These are phyloP conservation scores for Fusarium sp. DNA, from an alignment of 2,329 filamentous ascomycete genomes.

Conservation along the genomic window DNA sequence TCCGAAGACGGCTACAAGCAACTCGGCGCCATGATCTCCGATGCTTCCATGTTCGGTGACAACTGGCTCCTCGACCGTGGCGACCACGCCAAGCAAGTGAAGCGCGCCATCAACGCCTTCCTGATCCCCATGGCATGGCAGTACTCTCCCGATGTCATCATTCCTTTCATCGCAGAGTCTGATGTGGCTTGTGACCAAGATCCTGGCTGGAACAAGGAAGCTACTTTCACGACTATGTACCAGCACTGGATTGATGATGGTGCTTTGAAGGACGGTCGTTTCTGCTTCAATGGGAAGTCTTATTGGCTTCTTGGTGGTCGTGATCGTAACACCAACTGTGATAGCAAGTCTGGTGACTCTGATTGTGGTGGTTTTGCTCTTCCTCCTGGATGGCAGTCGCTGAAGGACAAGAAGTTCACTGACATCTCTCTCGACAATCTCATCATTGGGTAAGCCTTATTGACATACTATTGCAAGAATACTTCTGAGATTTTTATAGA, in stretches of 20 bases:
- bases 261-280: constrained; percentile 1
- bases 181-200: constrained; percentile 23
- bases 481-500: background rate
- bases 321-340: background rate
- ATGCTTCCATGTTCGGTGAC: constrained; percentile 28
- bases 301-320: constrained; percentile 20
- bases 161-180: constrained; percentile 19
- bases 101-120: constrained; percentile 19
- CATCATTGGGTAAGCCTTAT: constrained; percentile 1
- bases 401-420: constrained; percentile 14
- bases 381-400: constrained; percentile 6
- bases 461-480: rapidly evolving
- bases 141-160: constrained; percentile 22
- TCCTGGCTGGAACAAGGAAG: constrained; percentile 18
- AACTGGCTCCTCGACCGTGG: constrained; percentile 20
- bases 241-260: constrained; percentile 3
- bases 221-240: background rate
- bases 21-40: constrained; percentile 16
- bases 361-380: constrained; percentile 12
- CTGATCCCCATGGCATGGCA: constrained; percentile 27
- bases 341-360: constrained; percentile 7
- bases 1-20: constrained; percentile 12
- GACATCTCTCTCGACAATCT: constrained; percentile 20
- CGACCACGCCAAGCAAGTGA: constrained; percentile 20
- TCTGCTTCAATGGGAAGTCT: constrained; percentile 11